A percentile compares a stretch with the other conserved stretches of the same genome.
Conservation (phyloP, 495 filamentous ascomycete genomes). For the Achaetomiella virescens region DNA sequence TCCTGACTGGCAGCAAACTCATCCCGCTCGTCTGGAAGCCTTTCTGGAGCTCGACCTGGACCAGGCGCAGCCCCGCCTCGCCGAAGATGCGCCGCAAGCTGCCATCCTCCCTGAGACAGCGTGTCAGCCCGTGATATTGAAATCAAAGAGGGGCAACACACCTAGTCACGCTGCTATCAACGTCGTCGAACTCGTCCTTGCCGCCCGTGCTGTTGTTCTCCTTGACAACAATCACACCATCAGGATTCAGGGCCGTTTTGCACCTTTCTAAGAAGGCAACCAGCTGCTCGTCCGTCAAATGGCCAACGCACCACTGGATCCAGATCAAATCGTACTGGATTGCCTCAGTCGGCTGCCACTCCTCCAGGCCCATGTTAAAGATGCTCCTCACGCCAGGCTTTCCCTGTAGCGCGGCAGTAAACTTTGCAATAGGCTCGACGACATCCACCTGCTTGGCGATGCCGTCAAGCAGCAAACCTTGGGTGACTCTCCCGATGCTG, state of each 20-base stretch:
- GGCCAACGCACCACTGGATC: constrained; percentile 91
- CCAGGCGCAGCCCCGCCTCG: constrained; percentile 58
- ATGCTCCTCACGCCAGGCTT: constrained; percentile 52
- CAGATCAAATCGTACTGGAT: constrained; percentile 57
- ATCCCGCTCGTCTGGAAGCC: constrained; percentile 47
- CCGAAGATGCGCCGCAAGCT: constrained; percentile 67
- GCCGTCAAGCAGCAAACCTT: constrained; percentile 29
- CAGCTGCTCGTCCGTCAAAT: constrained; percentile 76
- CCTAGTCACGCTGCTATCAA: constrained; percentile 75
- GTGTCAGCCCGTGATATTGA: background rate
- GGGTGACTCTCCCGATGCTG: constrained; percentile 52
- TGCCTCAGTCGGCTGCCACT: constrained; percentile 56
- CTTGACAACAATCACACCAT: constrained; percentile 67
- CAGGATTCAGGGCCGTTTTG: constrained; percentile 43
- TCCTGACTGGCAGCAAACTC: constrained; percentile 60
- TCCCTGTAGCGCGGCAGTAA: constrained; percentile 44
- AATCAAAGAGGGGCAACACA: constrained; percentile 11
- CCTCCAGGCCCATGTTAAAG: constrained; percentile 65
- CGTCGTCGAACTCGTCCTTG: constrained; percentile 66
- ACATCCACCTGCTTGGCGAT: constrained; percentile 35
- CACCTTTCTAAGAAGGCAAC: constrained; percentile 61
- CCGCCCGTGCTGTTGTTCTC: constrained; percentile 69
- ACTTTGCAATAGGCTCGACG: constrained; percentile 52
- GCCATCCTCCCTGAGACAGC: constrained; percentile 49
- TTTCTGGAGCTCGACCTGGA: constrained; percentile 68